phyloP scores from a whole-genome alignment of 1,284 basidiomycete genomes.

The Cryptococcus sp. region DNA sequence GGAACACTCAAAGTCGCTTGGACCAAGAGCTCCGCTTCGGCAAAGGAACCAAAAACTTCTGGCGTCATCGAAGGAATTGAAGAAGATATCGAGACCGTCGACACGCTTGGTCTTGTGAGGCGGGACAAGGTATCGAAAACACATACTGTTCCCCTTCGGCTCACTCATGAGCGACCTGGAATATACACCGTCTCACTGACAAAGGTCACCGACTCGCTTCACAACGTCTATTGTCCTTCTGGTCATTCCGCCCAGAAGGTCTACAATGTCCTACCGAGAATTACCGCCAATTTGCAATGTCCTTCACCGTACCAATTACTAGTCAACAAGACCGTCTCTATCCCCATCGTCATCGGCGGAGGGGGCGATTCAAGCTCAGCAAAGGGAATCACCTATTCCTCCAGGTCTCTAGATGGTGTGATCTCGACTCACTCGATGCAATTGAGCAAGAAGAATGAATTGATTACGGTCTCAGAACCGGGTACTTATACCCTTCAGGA shows the following conservation, averaged over 20 bases:
- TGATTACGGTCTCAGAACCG: constrained; percentile 59
- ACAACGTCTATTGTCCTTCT: constrained; percentile 49
- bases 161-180: constrained; percentile 36
- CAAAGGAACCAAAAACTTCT: constrained; percentile 52
- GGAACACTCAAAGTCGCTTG: constrained; percentile 73
- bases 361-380: constrained; percentile 8
- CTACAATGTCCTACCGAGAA: constrained; percentile 70
- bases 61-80: constrained; percentile 81
- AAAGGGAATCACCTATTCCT: constrained; percentile 24
- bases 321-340: constrained; percentile 46
- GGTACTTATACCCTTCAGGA: constrained; percentile 78
- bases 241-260: constrained; percentile 51
- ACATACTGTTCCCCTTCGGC: constrained; percentile 36
- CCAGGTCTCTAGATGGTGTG: constrained; percentile 14
- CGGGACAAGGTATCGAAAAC: constrained; percentile 32
- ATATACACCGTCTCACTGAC: constrained; percentile 48
- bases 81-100: constrained; percentile 46
- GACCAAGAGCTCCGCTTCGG: constrained; percentile 55
- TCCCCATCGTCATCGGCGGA: constrained; percentile 26
- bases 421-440: constrained; percentile 52
- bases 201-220: constrained; percentile 48
- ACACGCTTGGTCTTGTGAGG: constrained; percentile 21
- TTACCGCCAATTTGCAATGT: constrained; percentile 67
- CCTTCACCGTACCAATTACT: constrained; percentile 69
- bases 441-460: constrained; percentile 52